These are phyloP conservation scores for Lepidium africanum DNA, from an alignment of 345 rosid species.

Conservation along the genomic window DNA sequence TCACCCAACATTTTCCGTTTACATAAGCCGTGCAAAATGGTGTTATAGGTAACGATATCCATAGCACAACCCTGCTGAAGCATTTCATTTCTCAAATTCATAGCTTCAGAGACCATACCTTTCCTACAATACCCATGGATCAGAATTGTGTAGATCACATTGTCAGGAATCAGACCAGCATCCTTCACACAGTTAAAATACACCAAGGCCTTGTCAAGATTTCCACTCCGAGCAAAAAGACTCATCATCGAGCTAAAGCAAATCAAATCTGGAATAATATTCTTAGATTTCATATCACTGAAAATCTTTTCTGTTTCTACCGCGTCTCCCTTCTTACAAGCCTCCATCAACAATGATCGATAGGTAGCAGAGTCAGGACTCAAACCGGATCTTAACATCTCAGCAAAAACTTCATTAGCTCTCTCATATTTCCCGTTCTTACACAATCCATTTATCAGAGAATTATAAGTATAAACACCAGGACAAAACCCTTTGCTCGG, in stretches of 20 bases:
- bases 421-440: slow-evolving; percentile 40
- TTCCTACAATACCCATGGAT: slow-evolving; percentile 66
- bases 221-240: slow-evolving; percentile 39
- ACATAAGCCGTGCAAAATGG: slow-evolving; percentile 71
- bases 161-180: slow-evolving; percentile 55
- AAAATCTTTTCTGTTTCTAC: slow-evolving; percentile 48
- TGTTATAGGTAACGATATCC: slow-evolving; percentile 73
- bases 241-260: slow-evolving; percentile 58
- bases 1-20: slow-evolving; percentile 55
- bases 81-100: slow-evolving; percentile 66
- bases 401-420: slow-evolving; percentile 55
- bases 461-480: slow-evolving; percentile 51
- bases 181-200: slow-evolving; percentile 47
- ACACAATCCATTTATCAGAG: slow-evolving; percentile 59
- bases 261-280: slow-evolving; percentile 58
- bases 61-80: slow-evolving; percentile 52
- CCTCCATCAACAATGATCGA: slow-evolving; percentile 59
- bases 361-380: slow-evolving; percentile 60
- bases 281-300: slow-evolving; percentile 38
- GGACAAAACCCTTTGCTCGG: slow-evolving; percentile 57
- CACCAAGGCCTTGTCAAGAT: slow-evolving; percentile 43
- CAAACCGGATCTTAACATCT: slow-evolving; percentile 51
- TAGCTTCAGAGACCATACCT: slow-evolving; percentile 48
- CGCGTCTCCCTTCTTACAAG: slow-evolving; percentile 48
- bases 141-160: slow-evolving; percentile 64